Base-by-base conservation (phyloP, 306 rosid species). In the Fragaria iinumae region DNA sequence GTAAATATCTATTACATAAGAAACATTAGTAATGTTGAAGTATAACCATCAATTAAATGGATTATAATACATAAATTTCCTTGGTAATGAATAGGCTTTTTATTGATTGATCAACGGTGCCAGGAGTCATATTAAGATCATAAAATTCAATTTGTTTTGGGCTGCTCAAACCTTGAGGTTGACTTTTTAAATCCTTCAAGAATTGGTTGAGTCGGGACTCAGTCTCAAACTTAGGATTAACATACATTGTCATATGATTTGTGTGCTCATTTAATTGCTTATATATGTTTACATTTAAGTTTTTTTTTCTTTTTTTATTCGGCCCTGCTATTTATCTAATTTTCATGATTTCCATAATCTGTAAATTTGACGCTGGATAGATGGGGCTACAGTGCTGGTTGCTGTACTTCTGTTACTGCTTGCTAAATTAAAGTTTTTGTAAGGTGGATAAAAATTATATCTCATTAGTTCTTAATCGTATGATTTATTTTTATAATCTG, bases 401-500 rank as follows among this genome's bases (percentile, higher is more conserved):
- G 45, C 17, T 62, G 16, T 60, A 60, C 38, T 27, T 1, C 7
- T 60, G 38, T 60, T 27, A 11, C 67, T 18, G 14, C 2, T 27
- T 60, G 39, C 39, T 60, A 27, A 27, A 57, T 57, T 57, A 23
- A 57, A 23, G 34, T 21, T 57, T 32, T 21, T 57, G 11, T 57
- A 11, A 53, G 60, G n/a, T 16, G 55, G 55, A 53, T 18, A 53
- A 2, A n/a, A n/a, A 50, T 50, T 4, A 11, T 25, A 11, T 23
- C 52, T 67, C 32, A 23, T 59, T 68, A 34, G 23, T 43, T 43
- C 66, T 23, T 25, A 23, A 59, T 73, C 3, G 14, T 45, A 12
- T 67, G n/a, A 25, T 66, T 73, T 23, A 59, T 52, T 43, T 53
- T 53, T 76, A 71, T 73, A 62, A 21, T 77, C 74, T 72, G 57